Conservation (phyloP, 495 filamentous ascomycete species). For the Trichoderma gamsii region DNA sequence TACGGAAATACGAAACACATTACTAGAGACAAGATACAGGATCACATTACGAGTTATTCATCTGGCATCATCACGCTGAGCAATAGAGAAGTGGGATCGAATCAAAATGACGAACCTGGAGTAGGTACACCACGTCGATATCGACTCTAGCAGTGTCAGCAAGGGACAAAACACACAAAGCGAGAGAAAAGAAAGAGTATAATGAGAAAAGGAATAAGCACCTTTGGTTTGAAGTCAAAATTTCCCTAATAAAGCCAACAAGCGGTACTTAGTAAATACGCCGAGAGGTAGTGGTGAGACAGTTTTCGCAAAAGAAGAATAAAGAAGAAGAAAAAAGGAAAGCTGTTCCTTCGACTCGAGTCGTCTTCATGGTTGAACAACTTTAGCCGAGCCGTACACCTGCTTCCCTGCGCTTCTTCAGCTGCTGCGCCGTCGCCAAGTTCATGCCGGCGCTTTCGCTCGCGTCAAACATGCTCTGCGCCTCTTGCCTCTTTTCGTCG, state of each 20-base stretch:
- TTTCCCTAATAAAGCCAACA: neutral
- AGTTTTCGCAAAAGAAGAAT: neutral
- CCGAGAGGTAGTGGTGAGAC: neutral
- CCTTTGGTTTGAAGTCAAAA: conserved; percentile 1
- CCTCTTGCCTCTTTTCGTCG: conserved; percentile 80
- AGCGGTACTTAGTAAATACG: neutral
- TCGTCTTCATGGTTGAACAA: neutral
- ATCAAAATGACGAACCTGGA: neutral
- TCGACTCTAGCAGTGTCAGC: conserved; percentile 4
- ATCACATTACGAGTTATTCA: neutral
- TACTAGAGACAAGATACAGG: neutral
- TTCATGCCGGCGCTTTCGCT: conserved; percentile 79
- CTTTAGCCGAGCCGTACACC: conserved; percentile 76
- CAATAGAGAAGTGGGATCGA: neutral
- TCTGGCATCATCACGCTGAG: neutral
- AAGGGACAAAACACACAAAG: neutral
- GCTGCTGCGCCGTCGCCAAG: conserved; percentile 65
- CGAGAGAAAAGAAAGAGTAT: neutral
- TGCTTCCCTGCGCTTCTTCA: conserved; percentile 80
- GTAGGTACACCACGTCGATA: conserved; percentile 2
- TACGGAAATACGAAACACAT: neutral
- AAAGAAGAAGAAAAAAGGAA: neutral
- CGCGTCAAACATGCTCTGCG: conserved; percentile 73
- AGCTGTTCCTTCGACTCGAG: neutral
- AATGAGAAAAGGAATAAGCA: conserved; percentile 5